A percentile compares a stretch with the other conserved stretches of the same genome.
These are phyloP conservation scores for Russula sp. DNA, from an alignment of 768 basidiomycete species.

Conservation along the genomic window DNA sequence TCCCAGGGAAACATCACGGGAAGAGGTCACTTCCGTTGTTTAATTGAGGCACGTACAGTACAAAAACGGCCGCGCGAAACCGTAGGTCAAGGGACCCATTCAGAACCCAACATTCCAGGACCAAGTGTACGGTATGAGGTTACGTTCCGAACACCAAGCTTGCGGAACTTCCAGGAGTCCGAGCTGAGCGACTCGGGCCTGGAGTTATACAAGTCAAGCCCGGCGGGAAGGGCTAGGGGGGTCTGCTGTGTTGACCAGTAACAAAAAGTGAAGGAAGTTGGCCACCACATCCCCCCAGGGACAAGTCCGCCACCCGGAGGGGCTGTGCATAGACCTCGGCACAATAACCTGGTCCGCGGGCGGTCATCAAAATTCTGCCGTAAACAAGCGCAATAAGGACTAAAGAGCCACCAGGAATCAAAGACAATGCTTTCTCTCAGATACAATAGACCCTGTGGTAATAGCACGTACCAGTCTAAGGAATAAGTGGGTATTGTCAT, in stretches of 20 bases:
- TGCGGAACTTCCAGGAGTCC: neutral
- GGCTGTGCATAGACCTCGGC: neutral
- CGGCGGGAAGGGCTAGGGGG: neutral
- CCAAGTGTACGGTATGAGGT: neutral
- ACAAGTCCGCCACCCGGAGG: neutral
- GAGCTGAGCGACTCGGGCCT: neutral
- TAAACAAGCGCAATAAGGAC: neutral
- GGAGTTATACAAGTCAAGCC: neutral
- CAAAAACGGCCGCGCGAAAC: neutral
- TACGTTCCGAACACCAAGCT: neutral
- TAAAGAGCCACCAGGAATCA: neutral
- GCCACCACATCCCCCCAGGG: neutral
- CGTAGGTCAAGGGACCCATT: neutral
- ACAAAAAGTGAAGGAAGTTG: neutral
- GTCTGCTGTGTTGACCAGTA: neutral
- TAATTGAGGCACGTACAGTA: neutral
- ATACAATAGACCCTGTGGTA: neutral
- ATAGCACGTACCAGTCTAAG: neutral
- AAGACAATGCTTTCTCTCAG: neutral
- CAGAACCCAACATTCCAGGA: neutral
- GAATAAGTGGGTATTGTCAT: neutral
- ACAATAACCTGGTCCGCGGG: neutral
- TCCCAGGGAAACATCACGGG: neutral
- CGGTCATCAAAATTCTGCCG: neutral
- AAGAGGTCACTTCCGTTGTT: neutral